Base-by-base conservation (phyloP, 202 grass and related monocot species). In the Digitaria exilis region DNA sequence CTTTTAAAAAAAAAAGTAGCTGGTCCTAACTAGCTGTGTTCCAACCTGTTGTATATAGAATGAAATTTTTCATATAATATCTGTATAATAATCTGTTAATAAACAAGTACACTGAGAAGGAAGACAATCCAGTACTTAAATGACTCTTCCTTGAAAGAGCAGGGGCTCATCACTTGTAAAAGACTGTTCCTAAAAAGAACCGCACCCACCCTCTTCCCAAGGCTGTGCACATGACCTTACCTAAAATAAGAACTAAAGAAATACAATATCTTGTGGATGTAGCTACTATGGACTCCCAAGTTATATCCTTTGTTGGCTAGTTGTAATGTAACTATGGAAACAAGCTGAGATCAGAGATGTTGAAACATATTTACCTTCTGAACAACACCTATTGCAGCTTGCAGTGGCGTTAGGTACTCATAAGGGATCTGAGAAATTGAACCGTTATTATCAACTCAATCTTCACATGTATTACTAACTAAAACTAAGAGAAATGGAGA, bases 351-450 rank as follows among this genome's bases (percentile, higher is more conserved):
- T n/a, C 31, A 84, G 60, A 70, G n/a, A 65, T 77, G n/a, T 6
- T 19, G 3, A 19, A 51, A 24, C 41, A 30, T 24, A 3, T 57
- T 56, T 87, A 96, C 93, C 80, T 96, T 96, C 62, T 93, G 90
- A 85, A 96, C 90, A 73, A 97, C 91, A 82, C 90, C 94, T 60
- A 97, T 77, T 78, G 94, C 94, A 86, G 94, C 94, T 86, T 97
- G 94, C n/a, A 97, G 68, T 62, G 94, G 94, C 24, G 94, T 91
- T 32, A 97, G 69, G 67, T 86, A 82, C 31, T 91, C 87, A 75
- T 97, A 97, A 7, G 94, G 94, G 24, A 97, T 79, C 94, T 97
- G 82, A 79, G 21, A 76, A 77, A 86, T 70, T 1, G 54, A 71
- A 74, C 34, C 39, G 17, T 30, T 71, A 77, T 30, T 71, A 77